phyloP scores from a whole-genome alignment of 2,329 filamentous ascomycete genomes.

The Tolypocladium inflatum region DNA sequence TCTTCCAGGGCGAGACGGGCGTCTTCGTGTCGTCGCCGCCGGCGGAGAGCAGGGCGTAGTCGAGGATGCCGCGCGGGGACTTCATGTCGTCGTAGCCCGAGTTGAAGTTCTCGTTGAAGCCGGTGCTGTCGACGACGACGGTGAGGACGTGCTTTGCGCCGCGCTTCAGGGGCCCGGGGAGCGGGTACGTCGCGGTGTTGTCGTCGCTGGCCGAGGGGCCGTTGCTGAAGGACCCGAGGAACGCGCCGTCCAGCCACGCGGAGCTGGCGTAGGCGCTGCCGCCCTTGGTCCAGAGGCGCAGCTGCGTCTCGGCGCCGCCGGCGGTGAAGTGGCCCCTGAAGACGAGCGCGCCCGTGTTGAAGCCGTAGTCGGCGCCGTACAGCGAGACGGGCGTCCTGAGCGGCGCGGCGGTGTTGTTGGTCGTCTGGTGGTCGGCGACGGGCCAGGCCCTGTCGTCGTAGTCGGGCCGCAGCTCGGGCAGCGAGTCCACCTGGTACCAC shows the following conservation, averaged over 20 bases:
- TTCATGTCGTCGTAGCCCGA: constrained; percentile 54
- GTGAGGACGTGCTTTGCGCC: constrained; percentile 54
- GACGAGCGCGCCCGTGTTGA: constrained; percentile 57
- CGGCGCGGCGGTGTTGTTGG: constrained; percentile 48
- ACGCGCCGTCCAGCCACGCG: constrained; percentile 54
- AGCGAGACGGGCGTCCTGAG: constrained; percentile 57
- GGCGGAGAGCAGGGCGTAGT: constrained; percentile 42
- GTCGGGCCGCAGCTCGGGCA: constrained; percentile 54
- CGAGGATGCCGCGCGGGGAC: constrained; percentile 49
- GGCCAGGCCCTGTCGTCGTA: constrained; percentile 67
- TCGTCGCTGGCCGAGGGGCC: constrained; percentile 32
- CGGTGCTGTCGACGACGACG: constrained; percentile 63
- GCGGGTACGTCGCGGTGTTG: constrained; percentile 45
- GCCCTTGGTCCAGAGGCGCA: constrained; percentile 54
- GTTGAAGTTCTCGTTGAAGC: constrained; percentile 56
- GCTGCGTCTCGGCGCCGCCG: constrained; percentile 44
- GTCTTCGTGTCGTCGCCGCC: constrained; percentile 32
- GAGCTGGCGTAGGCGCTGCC: constrained; percentile 58
- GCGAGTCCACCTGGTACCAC: constrained; percentile 62
- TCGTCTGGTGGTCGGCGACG: constrained; percentile 43
- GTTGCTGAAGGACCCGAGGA: constrained; percentile 56
- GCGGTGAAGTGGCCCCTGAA: constrained; percentile 63
- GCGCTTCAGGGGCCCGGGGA: constrained; percentile 38
- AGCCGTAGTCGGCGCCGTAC: constrained; percentile 65
- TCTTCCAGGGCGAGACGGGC: constrained; percentile 48